These are phyloP conservation scores for Silene conica DNA, from an alignment of 148 eudicot species.

Conservation along the genomic window DNA sequence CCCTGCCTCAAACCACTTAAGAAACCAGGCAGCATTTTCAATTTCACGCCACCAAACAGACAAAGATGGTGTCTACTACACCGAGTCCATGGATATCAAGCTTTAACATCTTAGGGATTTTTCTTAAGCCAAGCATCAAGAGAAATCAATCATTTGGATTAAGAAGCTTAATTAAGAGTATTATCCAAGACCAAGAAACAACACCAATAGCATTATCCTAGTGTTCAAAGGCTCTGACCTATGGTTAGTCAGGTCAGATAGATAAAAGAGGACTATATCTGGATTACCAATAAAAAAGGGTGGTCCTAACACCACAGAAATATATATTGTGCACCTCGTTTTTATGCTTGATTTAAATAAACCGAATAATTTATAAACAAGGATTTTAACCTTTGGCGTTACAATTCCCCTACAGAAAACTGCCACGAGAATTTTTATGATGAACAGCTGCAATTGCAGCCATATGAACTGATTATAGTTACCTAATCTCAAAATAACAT, in stretches of 20 bases:
- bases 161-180: neutral
- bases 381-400: too few species aligned
- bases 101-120: neutral
- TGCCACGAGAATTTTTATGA: neutral
- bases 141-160: too few species aligned
- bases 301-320: too few species aligned
- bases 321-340: too few species aligned
- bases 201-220: neutral
- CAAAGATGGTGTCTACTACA: neutral
- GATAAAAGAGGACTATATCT: neutral
- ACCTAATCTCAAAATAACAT: neutral
- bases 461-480: neutral
- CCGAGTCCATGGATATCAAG: neutral
- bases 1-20: neutral
- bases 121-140: too few species aligned
- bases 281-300: neutral
- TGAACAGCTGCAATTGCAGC: neutral
- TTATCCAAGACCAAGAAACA: too few species aligned
- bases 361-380: too few species aligned
- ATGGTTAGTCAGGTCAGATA: neutral
- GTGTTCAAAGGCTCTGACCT: neutral
- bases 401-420: too few species aligned
- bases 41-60: neutral
- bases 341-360: too few species aligned
- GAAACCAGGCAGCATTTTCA: neutral